Conservation (phyloP, 257 asterid genomes). For the Cynanchum wilfordii region DNA sequence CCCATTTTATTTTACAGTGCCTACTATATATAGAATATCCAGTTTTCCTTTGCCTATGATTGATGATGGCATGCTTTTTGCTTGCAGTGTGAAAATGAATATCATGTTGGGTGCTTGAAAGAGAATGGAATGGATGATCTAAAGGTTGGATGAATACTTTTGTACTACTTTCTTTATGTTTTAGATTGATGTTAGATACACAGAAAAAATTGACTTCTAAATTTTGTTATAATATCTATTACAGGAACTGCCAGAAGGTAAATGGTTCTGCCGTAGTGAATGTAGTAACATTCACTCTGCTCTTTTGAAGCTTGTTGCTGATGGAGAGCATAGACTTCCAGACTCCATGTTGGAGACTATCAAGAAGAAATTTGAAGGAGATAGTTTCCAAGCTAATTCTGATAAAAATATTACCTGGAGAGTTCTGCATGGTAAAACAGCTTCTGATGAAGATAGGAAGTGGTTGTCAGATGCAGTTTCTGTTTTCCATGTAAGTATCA, state of each 20-base stretch:
- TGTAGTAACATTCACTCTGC: conserved; percentile 51
- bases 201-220: neutral
- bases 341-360: conserved; percentile 37
- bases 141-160: conserved; percentile 38
- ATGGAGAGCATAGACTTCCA: conserved; percentile 65
- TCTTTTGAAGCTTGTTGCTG: conserved; percentile 45
- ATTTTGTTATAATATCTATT: conserved; percentile 6
- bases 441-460: conserved; percentile 47
- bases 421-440: conserved; percentile 58
- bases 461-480: conserved; percentile 71
- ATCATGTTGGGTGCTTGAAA: conserved; percentile 81
- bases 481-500: conserved; percentile 65
- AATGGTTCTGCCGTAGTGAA: conserved; percentile 77
- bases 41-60: neutral
- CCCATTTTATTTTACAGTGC: neutral
- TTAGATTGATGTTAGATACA: neutral
- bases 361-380: conserved; percentile 45
- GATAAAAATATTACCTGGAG: conserved; percentile 66
- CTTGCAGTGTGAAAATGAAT: conserved; percentile 84
- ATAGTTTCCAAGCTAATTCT: conserved; percentile 23
- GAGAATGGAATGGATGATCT: conserved; percentile 62
- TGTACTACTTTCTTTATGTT: neutral
- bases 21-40: neutral
- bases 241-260: conserved; percentile 71
- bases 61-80: conserved; percentile 11